These are phyloP conservation scores for Backusella luteola DNA, from an alignment of 192 early-diverging fungal genomes.

Conservation along the genomic window DNA sequence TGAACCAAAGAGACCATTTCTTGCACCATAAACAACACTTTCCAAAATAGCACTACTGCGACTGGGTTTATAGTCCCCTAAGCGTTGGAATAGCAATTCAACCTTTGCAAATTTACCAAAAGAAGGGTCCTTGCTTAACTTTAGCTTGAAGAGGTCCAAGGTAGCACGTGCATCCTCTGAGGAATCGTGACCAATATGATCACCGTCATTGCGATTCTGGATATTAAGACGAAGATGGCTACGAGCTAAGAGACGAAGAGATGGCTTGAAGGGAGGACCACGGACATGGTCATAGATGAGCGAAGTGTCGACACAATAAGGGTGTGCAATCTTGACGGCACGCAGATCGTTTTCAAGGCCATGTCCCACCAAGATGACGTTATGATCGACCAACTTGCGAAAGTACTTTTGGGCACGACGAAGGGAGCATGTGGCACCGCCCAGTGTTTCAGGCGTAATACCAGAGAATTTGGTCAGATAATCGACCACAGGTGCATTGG, in stretches of 20 bases:
- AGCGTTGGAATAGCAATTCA: constrained; percentile 41
- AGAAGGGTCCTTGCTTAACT: constrained; percentile 37
- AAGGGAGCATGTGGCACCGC: constrained; percentile 37
- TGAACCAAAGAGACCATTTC: constrained; percentile 24
- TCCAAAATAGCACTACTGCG: constrained; percentile 28
- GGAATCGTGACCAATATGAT: constrained; percentile 62
- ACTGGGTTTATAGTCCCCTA: constrained; percentile 20
- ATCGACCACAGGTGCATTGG: constrained; percentile 49
- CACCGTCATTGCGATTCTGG: constrained; percentile 38
- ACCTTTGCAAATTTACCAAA: constrained; percentile 42
- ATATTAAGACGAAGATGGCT: constrained; percentile 54
- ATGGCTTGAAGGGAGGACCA: constrained; percentile 51
- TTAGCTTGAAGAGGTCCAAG: constrained; percentile 62
- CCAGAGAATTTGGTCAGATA: constrained; percentile 58
- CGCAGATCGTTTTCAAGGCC: constrained; percentile 69
- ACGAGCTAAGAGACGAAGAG: constrained; percentile 51
- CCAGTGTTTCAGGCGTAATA: constrained; percentile 48
- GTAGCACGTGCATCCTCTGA: constrained; percentile 66
- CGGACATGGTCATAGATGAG: constrained; percentile 52
- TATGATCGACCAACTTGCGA: constrained; percentile 38
- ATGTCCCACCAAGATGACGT: constrained; percentile 54
- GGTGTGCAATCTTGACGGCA: constrained; percentile 58
- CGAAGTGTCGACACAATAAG: constrained; percentile 64
- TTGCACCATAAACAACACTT: constrained; percentile 14
- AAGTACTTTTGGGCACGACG: constrained; percentile 48